Base-by-base conservation (phyloP, 345 rosid genomes). In the Microthlaspi erraticum region DNA sequence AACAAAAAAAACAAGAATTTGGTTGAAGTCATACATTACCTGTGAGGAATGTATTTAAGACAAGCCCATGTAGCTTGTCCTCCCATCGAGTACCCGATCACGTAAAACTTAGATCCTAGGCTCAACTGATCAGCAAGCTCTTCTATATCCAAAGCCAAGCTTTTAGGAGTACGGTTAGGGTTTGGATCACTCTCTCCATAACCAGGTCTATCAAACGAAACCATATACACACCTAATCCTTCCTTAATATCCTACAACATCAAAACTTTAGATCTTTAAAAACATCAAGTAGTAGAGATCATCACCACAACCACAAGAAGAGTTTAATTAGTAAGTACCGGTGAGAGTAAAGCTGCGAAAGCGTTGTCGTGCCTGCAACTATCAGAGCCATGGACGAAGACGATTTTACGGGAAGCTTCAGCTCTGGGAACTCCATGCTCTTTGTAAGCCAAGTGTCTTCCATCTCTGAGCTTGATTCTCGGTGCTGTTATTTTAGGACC, bases 111-210 rank as follows among this genome's bases (percentile, higher is more conserved):
- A n/a, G 84, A 59, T 10, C 91, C 94, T 4, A 84, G 78, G 52
- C 65, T 81, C 85, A 86, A 61, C 77, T 82, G 83, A 78, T 88
- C 88, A 72, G 86, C 91, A 45, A 86, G 85, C 77, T 86, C 89
- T 71, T 86, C 88, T 7, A 88, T 77, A 44, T 86, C 91, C n/a
- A 78, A 75, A 62, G 91, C 89, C 18, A 80, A 58, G 60, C 88
- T 84, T 64, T 86, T 78, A 0, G 73, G 73, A 8, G 94, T 79
- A 65, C 83, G 77, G 16, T 77, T 78, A 14, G 84, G 83, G 54
- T 88, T 50, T 7, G 88, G 85, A 73, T 84, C 89, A 59, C 94
- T 88, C 79, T 88, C 94, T 57, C 88, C 91, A 71, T 88, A 88
- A 60, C 94, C 88, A 37, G 91, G 85, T 74, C 86, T 81, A 74